Base-by-base conservation (phyloP, 2,329 filamentous ascomycete genomes). In the Aspergillus vadensis region DNA sequence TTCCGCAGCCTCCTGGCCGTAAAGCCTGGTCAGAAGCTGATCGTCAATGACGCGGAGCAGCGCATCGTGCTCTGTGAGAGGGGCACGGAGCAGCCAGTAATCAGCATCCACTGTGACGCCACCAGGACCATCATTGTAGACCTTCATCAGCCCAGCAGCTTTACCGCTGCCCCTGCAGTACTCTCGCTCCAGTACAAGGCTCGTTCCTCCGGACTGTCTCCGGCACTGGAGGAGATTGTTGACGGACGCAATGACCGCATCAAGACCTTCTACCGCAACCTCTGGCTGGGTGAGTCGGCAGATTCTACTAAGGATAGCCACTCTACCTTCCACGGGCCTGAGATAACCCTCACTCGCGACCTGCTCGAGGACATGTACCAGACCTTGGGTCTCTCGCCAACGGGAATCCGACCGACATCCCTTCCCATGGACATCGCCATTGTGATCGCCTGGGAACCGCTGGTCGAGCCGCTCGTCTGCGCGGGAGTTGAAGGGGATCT, bases 351-450 rank as follows among this genome's bases (percentile, higher is more conserved):
- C 14, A 54, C 51, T 38, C 23, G n/a, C 15, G 38, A 38, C 36
- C 23, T 54, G 4, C 36, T 41, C 51, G 27, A 30, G 47, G 14
- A 19, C 14, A 30, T 36, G 43, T 51, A 47, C 23, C 21, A 30
- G 47, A 48, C 12, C 12, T 39, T 32, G 52, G 58, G 12, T 19
- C 36, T 25, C 5, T 36, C 30, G n/a, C 49, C 15, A 6, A 27
- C 36, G 21, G 32, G 32, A 17, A 36, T 38, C 32, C 21, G 36
- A 2, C 21, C 39, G 21, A 17, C 25, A 2, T 38, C 51, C 1
- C 23, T 49, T 6, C 58, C 58, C 4, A 32, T 60, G 38, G 58
- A 60, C 52, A 50, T 55, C 10, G 52, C 52, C 10, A 48, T 56
- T 25, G 52, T 60, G 1, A n/a, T 56, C 8, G 58, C 58, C 12